Conservation (phyloP, 371 early-diverging fungal species). For the Mortierella sp. region DNA sequence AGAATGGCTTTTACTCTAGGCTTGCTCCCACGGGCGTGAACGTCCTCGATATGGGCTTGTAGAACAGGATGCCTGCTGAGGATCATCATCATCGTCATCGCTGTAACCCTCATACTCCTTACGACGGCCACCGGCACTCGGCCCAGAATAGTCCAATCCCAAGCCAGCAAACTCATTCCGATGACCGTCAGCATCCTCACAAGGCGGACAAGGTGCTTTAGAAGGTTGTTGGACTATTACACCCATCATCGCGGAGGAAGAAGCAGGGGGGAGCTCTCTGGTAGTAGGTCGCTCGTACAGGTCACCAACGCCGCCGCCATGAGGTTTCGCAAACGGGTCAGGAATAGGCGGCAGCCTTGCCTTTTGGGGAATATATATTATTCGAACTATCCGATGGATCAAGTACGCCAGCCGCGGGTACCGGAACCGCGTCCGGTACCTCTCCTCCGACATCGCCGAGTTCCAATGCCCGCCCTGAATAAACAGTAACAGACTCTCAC, state of each 20-base stretch:
- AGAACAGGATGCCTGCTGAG: not conserved
- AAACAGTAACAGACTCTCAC: not conserved
- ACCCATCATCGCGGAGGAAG: not conserved
- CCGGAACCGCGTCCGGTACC: conserved; percentile 33
- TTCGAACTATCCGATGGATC: conserved; percentile 33
- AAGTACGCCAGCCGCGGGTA: conserved; percentile 38
- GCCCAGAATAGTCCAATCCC: not conserved
- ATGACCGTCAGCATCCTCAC: not conserved
- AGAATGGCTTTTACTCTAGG: not conserved
- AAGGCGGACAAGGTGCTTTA: not conserved
- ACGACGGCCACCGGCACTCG: not conserved
- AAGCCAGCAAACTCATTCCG: not conserved
- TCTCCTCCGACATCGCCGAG: not conserved
- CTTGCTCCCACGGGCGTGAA: not conserved
- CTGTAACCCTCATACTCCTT: not conserved
- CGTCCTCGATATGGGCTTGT: not conserved
- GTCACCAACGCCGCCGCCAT: not conserved
- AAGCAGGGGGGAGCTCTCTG: not conserved
- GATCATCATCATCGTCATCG: not conserved
- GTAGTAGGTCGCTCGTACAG: not conserved
- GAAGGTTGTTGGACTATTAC: not conserved
- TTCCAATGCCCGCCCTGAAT: conserved; percentile 6
- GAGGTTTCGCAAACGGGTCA: conserved; percentile 18
- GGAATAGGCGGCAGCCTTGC: conserved; percentile 41
- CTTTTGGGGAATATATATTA: conserved; percentile 23